These are phyloP conservation scores for Megacollybia marginata DNA, from an alignment of 768 basidiomycete species.

Conservation along the genomic window DNA sequence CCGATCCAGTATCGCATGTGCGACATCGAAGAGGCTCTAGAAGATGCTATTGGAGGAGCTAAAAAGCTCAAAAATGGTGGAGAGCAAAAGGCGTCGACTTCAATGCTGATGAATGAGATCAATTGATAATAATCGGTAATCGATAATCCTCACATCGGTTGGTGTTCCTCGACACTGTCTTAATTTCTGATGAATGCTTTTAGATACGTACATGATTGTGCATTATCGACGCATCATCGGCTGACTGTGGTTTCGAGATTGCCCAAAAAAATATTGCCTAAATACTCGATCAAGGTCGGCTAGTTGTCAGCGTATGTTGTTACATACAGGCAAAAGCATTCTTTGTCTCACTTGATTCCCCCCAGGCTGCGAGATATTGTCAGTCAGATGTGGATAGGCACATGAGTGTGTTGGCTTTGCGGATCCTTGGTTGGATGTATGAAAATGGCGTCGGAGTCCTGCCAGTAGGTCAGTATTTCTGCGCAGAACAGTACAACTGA, in stretches of 20 bases:
- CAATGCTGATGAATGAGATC: conserved; percentile 74
- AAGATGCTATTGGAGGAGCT: conserved; percentile 80
- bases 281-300: conserved; percentile 82
- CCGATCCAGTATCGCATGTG: conserved; percentile 84
- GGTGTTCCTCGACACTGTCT: too few relatives aligned
- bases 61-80: conserved; percentile 77
- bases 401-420: conserved; percentile 90
- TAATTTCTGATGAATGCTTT: too few relatives aligned
- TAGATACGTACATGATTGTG: too few relatives aligned
- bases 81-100: conserved; percentile 74
- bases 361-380: conserved; percentile 87
- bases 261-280: conserved; percentile 96
- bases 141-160: too few relatives aligned
- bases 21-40: conserved; percentile 86
- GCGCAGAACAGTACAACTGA: not conserved
- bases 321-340: conserved; percentile 54
- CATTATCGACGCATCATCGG: too few relatives aligned
- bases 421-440: conserved; percentile 99
- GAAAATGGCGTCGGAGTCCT: conserved; percentile 92
- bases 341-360: conserved; percentile 62
- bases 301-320: not conserved
- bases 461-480: conserved; percentile 40
- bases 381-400: conserved; percentile 92
- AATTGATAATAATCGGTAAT: too few relatives aligned
- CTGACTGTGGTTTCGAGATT: conserved; percentile 85